These are phyloP conservation scores for Aureobasidium sp. DNA, from an alignment of 2,329 filamentous ascomycete species.

Conservation along the genomic window DNA sequence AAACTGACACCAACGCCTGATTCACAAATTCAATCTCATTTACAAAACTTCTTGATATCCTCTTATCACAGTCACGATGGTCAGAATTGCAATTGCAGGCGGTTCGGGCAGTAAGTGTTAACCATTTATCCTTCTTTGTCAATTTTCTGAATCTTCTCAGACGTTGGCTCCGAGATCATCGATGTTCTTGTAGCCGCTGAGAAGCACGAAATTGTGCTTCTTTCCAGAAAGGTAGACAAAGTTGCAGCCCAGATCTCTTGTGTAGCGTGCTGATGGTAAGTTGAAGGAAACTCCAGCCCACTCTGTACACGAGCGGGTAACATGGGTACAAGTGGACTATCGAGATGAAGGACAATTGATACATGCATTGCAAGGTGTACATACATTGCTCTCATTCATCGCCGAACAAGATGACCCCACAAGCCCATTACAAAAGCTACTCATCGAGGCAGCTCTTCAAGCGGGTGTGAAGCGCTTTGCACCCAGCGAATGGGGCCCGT, in stretches of 20 bases:
- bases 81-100: not conserved
- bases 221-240: not conserved
- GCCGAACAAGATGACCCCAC: not conserved
- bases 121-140: not conserved
- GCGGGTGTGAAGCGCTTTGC: not conserved
- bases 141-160: not conserved
- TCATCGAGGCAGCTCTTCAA: not conserved
- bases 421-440: not conserved
- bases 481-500: slow-evolving; percentile 1
- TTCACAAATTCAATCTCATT: no score
- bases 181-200: not conserved
- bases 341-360: not conserved
- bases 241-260: not conserved
- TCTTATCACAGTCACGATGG: not conserved
- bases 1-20: not conserved
- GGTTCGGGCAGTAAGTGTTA: not conserved
- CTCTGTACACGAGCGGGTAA: not conserved
- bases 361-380: not conserved
- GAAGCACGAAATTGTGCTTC: not conserved
- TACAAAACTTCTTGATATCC: no score
- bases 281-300: not conserved
- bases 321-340: not conserved
- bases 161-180: not conserved
- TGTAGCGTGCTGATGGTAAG: not conserved
- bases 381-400: not conserved